These are phyloP conservation scores for Podaxis pistillaris DNA, from an alignment of 768 basidiomycete genomes.

Conservation along the genomic window DNA sequence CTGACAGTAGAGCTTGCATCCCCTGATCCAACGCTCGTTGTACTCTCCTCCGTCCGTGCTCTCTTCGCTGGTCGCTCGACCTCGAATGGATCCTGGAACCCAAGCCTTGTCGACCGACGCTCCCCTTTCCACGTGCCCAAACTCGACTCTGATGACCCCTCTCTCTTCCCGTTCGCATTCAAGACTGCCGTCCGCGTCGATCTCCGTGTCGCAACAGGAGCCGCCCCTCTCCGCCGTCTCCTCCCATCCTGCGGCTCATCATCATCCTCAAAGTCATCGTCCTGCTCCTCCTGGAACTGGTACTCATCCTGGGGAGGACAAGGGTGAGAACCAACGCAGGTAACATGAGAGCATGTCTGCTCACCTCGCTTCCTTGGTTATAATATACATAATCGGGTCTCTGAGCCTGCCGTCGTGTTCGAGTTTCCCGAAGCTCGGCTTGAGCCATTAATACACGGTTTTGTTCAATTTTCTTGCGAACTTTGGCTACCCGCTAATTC, in stretches of 20 bases:
- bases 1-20: slow-evolving; percentile 32
- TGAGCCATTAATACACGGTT: slow-evolving; percentile 63
- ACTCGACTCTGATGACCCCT: slow-evolving; percentile 43
- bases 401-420: slow-evolving; percentile 70
- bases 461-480: slow-evolving; percentile 69
- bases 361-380: slow-evolving; percentile 66
- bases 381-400: slow-evolving; percentile 83
- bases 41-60: slow-evolving; percentile 76
- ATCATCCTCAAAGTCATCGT: slow-evolving; percentile 61
- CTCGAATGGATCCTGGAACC: slow-evolving; percentile 55
- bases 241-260: slow-evolving; percentile 51
- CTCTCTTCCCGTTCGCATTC: slow-evolving; percentile 55
- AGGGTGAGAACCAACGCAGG: slow-evolving; percentile 15
- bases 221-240: slow-evolving; percentile 36
- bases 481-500: slow-evolving; percentile 66
- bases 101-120: slow-evolving; percentile 67
- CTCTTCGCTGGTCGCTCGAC: slow-evolving; percentile 57
- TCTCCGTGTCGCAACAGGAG: slow-evolving; percentile 43
- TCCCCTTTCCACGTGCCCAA: slow-evolving; percentile 71
- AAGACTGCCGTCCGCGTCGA: slow-evolving; percentile 49
- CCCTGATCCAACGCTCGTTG: slow-evolving; percentile 52
- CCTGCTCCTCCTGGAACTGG: slow-evolving; percentile 60
- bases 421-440: slow-evolving; percentile 75
- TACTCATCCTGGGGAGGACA: slow-evolving; percentile 55
- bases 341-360: slow-evolving; percentile 22